Evolutionary conservation across 148 eudicot species (phyloP), one percentile per base, ranked within the genome.

Genomic region (Silene uniflora): DNA sequence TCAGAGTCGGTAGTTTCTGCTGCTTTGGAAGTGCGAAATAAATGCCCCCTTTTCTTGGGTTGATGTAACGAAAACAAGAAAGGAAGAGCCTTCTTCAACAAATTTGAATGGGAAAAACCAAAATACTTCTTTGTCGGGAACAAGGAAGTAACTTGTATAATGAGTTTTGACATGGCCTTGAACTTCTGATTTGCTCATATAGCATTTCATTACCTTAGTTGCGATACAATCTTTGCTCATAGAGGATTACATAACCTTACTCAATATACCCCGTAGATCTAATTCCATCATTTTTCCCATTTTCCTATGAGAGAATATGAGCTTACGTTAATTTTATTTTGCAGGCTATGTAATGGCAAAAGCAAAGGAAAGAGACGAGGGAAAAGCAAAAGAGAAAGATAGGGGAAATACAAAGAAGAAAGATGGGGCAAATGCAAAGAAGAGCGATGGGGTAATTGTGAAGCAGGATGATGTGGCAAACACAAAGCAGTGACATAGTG

Each of bases 321-420:
- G 16, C 17, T 70, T 11, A 14, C 7, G 4, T 13, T 69, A 6
- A 8, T 39, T 39, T 39, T 39, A 39, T 61, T 52, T 49, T 61
- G 19, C 75, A 77, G 80, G 71, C 63, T 71, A 77, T 39, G 23
- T 77, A 62, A 62, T 49, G 59, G 69, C 66, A 19, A 71, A 73
- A 77, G 75, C 80, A 32, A 78, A 72, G 32, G 75, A 72, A n/a
- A 54, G 73, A 71, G 73, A 71, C 17, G 61, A 71, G 44, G 42
- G 16, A 71, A 71, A 71, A 71, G 42, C 42, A 7, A 52, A 71
- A 54, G 62, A 52, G 22, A 78, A 47, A 77, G 74, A 71, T 62
- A 70, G 71, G 16, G 35, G 56, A 27, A 78, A 62, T 2, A 44
- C 63, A 29, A 77, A 71, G 73, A 74, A 71, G 71, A 71, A 62